phyloP scores from a whole-genome alignment of 768 basidiomycete genomes.

The Rhodotorula graminis region DNA sequence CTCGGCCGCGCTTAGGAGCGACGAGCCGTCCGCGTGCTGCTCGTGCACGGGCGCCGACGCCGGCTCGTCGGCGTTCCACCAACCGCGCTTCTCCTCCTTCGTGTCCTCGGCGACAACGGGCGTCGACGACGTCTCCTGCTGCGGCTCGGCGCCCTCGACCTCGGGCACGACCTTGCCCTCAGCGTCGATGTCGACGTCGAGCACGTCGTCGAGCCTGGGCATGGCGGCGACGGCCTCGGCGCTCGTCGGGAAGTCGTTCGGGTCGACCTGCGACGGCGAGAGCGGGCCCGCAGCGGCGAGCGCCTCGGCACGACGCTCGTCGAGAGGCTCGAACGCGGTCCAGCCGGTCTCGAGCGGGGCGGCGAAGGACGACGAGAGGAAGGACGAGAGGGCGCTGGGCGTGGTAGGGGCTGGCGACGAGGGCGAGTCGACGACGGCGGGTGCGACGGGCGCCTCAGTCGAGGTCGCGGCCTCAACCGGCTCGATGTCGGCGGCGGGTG shows the following conservation, averaged over 20 bases:
- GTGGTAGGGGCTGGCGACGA: background rate
- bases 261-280: background rate
- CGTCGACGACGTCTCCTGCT: background rate
- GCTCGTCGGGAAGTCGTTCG: conserved; percentile 5
- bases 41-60: background rate
- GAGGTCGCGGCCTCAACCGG: background rate
- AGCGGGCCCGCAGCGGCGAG: background rate
- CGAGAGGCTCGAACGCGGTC: conserved; percentile 4
- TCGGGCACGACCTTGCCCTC: conserved; percentile 12
- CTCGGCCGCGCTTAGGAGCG: background rate
- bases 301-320: conserved; percentile 14
- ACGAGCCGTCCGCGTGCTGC: background rate
- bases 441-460: background rate
- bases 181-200: conserved; percentile 14
- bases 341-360: background rate
- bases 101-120: background rate
- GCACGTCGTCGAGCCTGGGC: conserved; percentile 13
- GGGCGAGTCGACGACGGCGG: background rate
- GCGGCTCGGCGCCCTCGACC: too few species aligned
- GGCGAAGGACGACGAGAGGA: conserved; percentile 15
- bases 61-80: background rate
- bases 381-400: conserved; percentile 9
- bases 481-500: too few species aligned
- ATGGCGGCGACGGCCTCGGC: conserved; percentile 12
- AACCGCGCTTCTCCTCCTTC: background rate